Evolutionary conservation across 768 basidiomycete species (phyloP).

Genomic region (Termitomyces sp.): DNA sequence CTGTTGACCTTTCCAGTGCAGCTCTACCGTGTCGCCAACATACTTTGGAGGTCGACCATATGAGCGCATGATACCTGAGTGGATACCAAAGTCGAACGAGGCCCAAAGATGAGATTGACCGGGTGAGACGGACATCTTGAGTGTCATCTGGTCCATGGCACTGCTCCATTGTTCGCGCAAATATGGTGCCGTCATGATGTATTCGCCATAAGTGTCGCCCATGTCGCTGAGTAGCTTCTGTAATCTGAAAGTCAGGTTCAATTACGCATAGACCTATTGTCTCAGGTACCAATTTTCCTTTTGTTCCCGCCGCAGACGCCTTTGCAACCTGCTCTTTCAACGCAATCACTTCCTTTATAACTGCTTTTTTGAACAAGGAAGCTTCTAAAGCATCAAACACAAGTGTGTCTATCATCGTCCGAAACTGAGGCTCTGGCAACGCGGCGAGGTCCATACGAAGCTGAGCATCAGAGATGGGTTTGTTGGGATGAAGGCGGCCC

Average conservation of each 20-base stretch:
- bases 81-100: conserved; percentile 24
- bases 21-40: conserved; percentile 14
- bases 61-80: conserved; percentile 25
- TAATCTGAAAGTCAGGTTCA: not conserved
- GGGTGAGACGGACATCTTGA: conserved; percentile 23
- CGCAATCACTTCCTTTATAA: not conserved
- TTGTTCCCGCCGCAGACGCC: not conserved
- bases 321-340: not conserved
- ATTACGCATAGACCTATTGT: not conserved
- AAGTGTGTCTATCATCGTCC: conserved; percentile 7
- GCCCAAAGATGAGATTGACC: conserved; percentile 25
- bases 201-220: not conserved
- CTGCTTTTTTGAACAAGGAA: not conserved
- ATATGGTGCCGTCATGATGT: not conserved
- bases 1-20: conserved; percentile 26
- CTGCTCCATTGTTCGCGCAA: conserved; percentile 14
- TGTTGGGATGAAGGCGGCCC: not conserved
- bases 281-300: not conserved
- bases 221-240: not conserved
- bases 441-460: conserved; percentile 11
- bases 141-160: conserved; percentile 2
- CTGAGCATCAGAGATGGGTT: not conserved
- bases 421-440: conserved; percentile 7
- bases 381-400: conserved; percentile 7
- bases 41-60: conserved; percentile 10